Percentiles rank a stretch among this genome's conserved stretches.
These are phyloP conservation scores for Yarrowia keelungensis DNA, from an alignment of 805 yeast species.

Conservation along the genomic window DNA sequence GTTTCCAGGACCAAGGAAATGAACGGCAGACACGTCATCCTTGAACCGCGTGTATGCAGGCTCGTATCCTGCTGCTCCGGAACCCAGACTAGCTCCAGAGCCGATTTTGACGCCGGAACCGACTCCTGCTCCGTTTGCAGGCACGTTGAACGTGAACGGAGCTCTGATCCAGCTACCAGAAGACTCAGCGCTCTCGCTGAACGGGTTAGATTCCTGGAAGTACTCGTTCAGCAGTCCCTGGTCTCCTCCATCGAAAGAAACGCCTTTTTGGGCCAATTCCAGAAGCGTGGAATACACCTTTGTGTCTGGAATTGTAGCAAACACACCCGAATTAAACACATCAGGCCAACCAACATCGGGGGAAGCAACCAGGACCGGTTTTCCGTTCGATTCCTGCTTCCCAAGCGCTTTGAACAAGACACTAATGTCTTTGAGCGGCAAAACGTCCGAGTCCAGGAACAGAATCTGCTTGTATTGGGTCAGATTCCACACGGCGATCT, in stretches of 20 bases:
- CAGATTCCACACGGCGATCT: conserved; percentile 62
- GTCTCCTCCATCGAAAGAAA: conserved; percentile 85
- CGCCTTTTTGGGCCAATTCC: conserved; percentile 46
- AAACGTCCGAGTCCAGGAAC: conserved; percentile 62
- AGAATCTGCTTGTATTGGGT: conserved; percentile 53
- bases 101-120: not conserved
- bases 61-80: conserved; percentile 63
- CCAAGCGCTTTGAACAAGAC: conserved; percentile 45
- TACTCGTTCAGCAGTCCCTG: conserved; percentile 87
- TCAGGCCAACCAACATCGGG: conserved; percentile 95
- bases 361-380: conserved; percentile 53
- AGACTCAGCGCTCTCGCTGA: not conserved
- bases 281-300: conserved; percentile 55
- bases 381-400: conserved; percentile 11
- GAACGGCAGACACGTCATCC: conserved; percentile 52
- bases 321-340: conserved; percentile 81
- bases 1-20: conserved; percentile 50
- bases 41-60: conserved; percentile 70
- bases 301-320: conserved; percentile 63
- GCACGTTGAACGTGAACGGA: conserved; percentile 86
- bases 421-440: conserved; percentile 53
- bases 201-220: conserved; percentile 52
- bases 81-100: conserved; percentile 9
- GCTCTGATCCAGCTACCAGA: conserved; percentile 65
- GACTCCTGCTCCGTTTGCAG: conserved; percentile 53